These are phyloP conservation scores for Oryza punctata DNA, from an alignment of 176 grass and related monocot genomes.

Conservation along the genomic window DNA sequence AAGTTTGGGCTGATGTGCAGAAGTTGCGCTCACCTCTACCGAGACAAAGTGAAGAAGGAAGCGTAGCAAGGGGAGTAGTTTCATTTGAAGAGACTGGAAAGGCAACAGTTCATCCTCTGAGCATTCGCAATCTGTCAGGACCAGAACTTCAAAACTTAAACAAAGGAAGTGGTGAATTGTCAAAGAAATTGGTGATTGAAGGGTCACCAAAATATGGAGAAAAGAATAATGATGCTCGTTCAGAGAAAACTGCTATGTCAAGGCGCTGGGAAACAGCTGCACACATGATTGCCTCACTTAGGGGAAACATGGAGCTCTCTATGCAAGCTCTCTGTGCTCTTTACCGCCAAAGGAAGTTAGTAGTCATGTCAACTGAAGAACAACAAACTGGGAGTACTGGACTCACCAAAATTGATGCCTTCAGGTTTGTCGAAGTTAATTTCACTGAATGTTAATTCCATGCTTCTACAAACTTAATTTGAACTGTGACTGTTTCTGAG, in stretches of 20 bases:
- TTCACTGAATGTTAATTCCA: slow-evolving; percentile 1
- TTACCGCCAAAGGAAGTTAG: slow-evolving; percentile 24
- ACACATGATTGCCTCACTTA: neutral
- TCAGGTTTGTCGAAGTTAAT: slow-evolving; percentile 28
- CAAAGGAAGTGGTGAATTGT: neutral
- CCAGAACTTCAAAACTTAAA: neutral
- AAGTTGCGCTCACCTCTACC: slow-evolving; percentile 1
- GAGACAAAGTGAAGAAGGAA: neutral
- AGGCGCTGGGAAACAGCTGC: neutral
- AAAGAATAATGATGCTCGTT: neutral
- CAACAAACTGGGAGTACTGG: neutral
- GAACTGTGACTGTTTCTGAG: neutral
- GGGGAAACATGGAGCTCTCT: neutral
- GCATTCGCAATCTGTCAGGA: neutral
- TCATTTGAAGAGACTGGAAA: neutral
- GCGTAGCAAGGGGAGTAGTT: neutral
- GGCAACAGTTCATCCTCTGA: neutral
- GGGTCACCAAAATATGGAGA: neutral
- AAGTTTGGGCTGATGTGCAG: neutral
- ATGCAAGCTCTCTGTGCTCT: slow-evolving; percentile 47
- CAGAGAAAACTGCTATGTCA: neutral
- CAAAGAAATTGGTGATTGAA: neutral
- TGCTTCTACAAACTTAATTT: neutral
- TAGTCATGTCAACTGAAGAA: neutral
- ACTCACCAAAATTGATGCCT: neutral